These are phyloP conservation scores for Coniochaeta ligniaria DNA, from an alignment of 2,329 filamentous ascomycete species.

Conservation along the genomic window DNA sequence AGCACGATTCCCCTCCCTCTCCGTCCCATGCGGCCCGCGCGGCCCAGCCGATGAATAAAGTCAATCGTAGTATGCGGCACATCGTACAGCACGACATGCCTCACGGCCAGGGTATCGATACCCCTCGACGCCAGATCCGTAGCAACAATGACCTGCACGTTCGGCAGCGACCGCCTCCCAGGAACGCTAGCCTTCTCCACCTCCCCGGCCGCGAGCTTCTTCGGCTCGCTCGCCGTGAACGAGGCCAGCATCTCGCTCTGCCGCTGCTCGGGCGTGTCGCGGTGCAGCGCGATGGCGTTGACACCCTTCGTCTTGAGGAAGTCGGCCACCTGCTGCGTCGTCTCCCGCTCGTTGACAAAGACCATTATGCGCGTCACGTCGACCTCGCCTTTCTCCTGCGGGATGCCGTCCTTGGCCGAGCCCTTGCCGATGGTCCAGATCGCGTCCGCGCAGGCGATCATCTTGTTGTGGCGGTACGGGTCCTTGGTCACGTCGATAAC, in stretches of 20 bases:
- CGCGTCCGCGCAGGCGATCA: constrained; percentile 86
- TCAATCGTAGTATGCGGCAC: constrained; percentile 98
- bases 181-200: constrained; percentile 12
- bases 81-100: constrained; percentile 89
- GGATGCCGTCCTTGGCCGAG: constrained; percentile 48
- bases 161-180: constrained; percentile 50
- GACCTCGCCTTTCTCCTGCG: constrained; percentile 37
- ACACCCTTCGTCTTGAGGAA: constrained; percentile 83
- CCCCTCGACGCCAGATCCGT: constrained; percentile 89
- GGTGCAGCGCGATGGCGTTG: constrained; percentile 75
- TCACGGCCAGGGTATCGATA: constrained; percentile 87
- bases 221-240: constrained; percentile 55
- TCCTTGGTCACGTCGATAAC: constrained; percentile 87
- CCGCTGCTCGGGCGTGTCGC: constrained; percentile 73
- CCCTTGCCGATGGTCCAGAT: constrained; percentile 91
- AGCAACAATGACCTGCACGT: constrained; percentile 87
- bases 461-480: constrained; percentile 90
- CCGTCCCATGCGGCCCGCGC: constrained; percentile 87
- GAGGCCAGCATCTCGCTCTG: constrained; percentile 68
- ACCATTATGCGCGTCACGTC: constrained; percentile 83
- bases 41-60: constrained; percentile 91
- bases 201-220: constrained; percentile 8
- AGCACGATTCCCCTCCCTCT: constrained; percentile 85
- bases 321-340: constrained; percentile 69
- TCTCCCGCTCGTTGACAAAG: constrained; percentile 94